Conservation (phyloP, 2,329 filamentous ascomycete species). For the Diaporthe batatas region DNA sequence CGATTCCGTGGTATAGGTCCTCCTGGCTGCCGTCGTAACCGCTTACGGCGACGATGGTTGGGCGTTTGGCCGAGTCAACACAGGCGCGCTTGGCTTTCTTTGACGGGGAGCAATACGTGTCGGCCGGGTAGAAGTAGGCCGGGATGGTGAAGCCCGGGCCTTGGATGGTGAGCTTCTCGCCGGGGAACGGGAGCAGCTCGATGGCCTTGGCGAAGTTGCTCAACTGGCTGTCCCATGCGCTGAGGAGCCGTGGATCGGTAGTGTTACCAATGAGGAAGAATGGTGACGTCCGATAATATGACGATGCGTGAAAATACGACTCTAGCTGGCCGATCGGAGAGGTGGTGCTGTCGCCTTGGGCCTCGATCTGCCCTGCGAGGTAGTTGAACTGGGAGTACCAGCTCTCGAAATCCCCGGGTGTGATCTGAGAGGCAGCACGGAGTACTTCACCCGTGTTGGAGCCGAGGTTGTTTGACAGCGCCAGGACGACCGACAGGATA, state of each 20-base stretch:
- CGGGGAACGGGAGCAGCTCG: constrained; percentile 52
- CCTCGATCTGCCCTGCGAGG: constrained; percentile 44
- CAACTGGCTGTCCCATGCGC: constrained; percentile 53
- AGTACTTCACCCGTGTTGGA: constrained; percentile 52
- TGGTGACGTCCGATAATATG: constrained; percentile 58
- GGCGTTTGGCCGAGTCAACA: constrained; percentile 44
- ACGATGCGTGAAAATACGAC: constrained; percentile 53
- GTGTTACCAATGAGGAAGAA: constrained; percentile 58
- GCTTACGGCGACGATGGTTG: constrained; percentile 53
- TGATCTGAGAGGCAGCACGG: constrained; percentile 47
- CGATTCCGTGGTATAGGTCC: constrained; percentile 52
- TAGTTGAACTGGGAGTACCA: constrained; percentile 46
- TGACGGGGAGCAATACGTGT: constrained; percentile 30
- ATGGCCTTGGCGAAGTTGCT: constrained; percentile 56
- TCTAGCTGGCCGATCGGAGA: constrained; percentile 48
- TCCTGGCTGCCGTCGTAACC: constrained; percentile 56
- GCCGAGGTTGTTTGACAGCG: constrained; percentile 43
- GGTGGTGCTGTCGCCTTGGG: constrained; percentile 43
- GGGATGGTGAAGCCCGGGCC: constrained; percentile 46
- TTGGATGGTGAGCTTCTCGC: constrained; percentile 52
- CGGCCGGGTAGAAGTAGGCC: constrained; percentile 43
- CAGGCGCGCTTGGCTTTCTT: constrained; percentile 40
- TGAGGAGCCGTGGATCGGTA: constrained; percentile 56
- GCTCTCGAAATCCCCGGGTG: constrained; percentile 46
- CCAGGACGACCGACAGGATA: neutral